Evolutionary conservation across 208 protist genomes (phyloP), one percentile per base, ranked within the genome.

Genomic region (Zelonia costaricensis): DNA sequence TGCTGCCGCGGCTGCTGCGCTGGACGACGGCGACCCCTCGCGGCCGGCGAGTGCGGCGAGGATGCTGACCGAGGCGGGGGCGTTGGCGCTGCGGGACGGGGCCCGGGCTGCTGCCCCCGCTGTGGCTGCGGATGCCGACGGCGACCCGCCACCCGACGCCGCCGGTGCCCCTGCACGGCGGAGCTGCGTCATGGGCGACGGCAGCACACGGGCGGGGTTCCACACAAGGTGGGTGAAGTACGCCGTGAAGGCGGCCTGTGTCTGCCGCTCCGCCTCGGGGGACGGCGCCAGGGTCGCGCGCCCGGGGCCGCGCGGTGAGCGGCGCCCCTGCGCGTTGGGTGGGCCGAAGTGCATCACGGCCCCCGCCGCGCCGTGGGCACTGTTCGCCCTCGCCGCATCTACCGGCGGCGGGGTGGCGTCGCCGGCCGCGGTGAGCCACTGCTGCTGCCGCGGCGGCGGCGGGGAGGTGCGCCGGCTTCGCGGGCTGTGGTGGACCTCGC

Each of bases 201-300:
- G 64, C 38, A 71, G 33, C 16, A 22, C 33, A 23, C 39, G 47
- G 10, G n/a, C 18, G 18, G 39, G 23, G 31, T 63, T 53, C 64
- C 64, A 71, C 30, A 71, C 46, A 13, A 71, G 48, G 3, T 62
- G 30, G 8, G 48, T 52, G 35, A 71, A 71, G 38, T 46, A 71
- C 10, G 45, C 30, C 0, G 55, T 71, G 30, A 71, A 71, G 27
- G 54, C 46, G 12, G 64, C 64, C 20, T 58, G 35, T 40, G 28
- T 56, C 13, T 31, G 35, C 13, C 45, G 46, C 33, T 62, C 56
- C 3, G 22, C 46, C 30, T 71, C 64, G 36, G 44, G 57, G 9
- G 44, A 45, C 6, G 63, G 55, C 1, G 54, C 54, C 5, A 56
- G 48, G 23, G 54, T 44, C 22, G 15, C 33, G 52, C 18, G 22